phyloP scores from a whole-genome alignment of 345 rosid genomes.

The Dipteronia sinensis region DNA sequence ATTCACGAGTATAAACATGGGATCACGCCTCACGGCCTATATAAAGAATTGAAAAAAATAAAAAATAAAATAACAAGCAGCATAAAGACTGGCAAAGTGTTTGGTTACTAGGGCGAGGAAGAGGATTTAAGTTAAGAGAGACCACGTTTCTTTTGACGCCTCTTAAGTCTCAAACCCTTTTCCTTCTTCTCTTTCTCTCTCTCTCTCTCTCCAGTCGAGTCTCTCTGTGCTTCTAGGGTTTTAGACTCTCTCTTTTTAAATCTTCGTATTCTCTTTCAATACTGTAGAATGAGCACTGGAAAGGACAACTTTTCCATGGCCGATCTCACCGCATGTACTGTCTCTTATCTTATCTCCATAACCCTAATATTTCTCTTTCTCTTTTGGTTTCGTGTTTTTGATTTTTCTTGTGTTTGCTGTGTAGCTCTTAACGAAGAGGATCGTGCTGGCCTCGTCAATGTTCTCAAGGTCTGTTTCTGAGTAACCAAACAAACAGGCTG shows the following conservation, averaged over 20 bases:
- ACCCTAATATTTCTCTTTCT: background rate
- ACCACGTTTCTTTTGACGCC: constrained; percentile 23
- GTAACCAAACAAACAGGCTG: background rate
- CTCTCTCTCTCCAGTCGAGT: too few species aligned
- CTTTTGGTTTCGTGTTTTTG: background rate
- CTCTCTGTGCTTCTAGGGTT: constrained; percentile 58
- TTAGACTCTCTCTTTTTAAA: constrained; percentile 21
- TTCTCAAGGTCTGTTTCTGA: constrained; percentile 61
- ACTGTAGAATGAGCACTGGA: constrained; percentile 61
- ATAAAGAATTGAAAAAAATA: too few species aligned
- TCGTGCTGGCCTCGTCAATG: constrained; percentile 80
- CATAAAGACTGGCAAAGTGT: background rate
- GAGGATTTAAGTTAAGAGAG: constrained; percentile 23
- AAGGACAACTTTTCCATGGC: constrained; percentile 62
- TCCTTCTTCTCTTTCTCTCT: background rate
- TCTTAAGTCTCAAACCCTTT: constrained; percentile 29
- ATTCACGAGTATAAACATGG: too few species aligned
- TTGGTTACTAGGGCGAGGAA: constrained; percentile 25
- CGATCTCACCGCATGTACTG: constrained; percentile 72
- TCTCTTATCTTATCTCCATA: background rate
- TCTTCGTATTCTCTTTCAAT: constrained; percentile 15
- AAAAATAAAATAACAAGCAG: background rate
- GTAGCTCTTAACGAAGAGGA: constrained; percentile 69
- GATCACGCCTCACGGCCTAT: too few species aligned
- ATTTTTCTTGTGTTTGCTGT: constrained; percentile 8